Base-by-base conservation (phyloP, 257 asterid genomes). In the Ilex aquifolium region DNA sequence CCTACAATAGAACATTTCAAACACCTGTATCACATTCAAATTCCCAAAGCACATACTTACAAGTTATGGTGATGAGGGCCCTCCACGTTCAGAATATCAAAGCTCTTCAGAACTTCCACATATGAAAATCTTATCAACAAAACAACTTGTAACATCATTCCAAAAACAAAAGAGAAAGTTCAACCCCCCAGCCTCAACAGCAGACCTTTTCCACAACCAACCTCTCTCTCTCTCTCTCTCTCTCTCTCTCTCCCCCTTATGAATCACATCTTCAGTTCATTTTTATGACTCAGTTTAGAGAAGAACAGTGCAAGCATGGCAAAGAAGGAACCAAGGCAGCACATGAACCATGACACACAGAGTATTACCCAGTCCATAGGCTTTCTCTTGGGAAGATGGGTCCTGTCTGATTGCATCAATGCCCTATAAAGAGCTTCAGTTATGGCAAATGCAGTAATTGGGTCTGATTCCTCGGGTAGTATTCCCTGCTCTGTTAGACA, bases 401-500 rank as follows among this genome's bases (percentile, higher is more conserved):
- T 73, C 62, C 95, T 65, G 58, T 86, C 95, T 9, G 90, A 71
- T 64, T 72, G 78, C 51, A 83, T 70, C n/a, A 85, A 60, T 27
- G 92, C 85, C 13, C 90, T 68, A 7, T 78, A 83, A 44, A 82
- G 76, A 0, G 86, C 88, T 79, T 85, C 93, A 1, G 80, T 74
- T 6, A 88, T 31, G 6, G 88, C 85, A 74, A 79, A 82, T 32
- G 95, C 86, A 1, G 86, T 78, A 2, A 79, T 68, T 0, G 85
- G 84, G 61, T 80, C 85, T 2, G 61, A 79, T 73, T 86, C 87
- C 12, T 79, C 90, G 0, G 82, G 85, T n/a, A 82, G 71, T 12
- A 82, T 76, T 60, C 95, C 88, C 27, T 82, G 82, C 46, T 80
- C 92, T 14, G 85, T 77, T 56, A 86, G 62, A 65, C 95, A 80